Base-by-base conservation (phyloP, 2,329 filamentous ascomycete species). In the Achaetomium macrosporum region DNA sequence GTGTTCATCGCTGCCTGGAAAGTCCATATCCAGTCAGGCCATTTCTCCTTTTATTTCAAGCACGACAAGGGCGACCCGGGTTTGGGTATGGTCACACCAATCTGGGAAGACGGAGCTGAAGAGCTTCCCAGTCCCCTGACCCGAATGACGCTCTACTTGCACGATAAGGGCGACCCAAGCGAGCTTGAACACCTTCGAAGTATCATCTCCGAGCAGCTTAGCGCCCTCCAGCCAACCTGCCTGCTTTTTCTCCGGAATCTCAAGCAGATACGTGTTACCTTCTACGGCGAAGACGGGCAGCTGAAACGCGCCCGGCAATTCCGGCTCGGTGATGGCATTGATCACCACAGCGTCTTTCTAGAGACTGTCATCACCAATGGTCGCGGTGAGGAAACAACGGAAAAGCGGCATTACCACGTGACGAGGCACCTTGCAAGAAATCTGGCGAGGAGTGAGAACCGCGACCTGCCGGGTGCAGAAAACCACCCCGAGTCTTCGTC, bases 81-180 rank as follows among this genome's bases (percentile, higher is more conserved):
- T 1, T 63, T 78, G 35, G 76, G 75, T 1, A 79, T 78, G 75
- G 68, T 79, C 1, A 70, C 69, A 0, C 71, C 70, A 1, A 47
- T 65, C 0, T 73, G 76, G 76, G 40, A 64, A 17, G 60, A 66
- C 3, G 29, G 54, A 1, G 56, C 25, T 2, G 61, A 61, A 6
- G 20, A 33, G 1, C 36, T 63, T 0, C 36, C 40, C 1, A 7
- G 25, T 2, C 55, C 53, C 2, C 19, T 61, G 0, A 73, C 71
- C 1, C 64, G 68, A 5, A 69, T 72, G 4, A 74, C 69, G 0
- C 60, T 75, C 0, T 59, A 57, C 15, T 60, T 73, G 0, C 66
- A 70, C 50, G 56, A 66, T 0, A 51, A 61, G 7, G 60, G 61
- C 0, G 59, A 63, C n/a, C 2, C 44, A 0, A 55, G 33, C 0